Base-by-base conservation (phyloP, 345 rosid species). In the Draba incana region DNA sequence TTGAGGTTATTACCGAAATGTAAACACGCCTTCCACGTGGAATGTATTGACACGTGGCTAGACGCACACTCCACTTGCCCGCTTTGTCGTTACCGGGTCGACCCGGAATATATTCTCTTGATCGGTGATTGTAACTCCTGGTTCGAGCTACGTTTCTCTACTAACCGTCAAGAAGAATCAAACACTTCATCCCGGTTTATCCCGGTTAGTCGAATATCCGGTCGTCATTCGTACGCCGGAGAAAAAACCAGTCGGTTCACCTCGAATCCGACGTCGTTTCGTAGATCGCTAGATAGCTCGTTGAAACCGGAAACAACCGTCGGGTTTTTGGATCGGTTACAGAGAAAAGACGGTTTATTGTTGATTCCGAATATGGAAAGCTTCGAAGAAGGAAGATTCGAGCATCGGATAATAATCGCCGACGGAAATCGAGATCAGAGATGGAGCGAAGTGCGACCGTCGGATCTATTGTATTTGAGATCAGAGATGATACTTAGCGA, bases 41-140 rank as follows among this genome's bases (percentile, higher is more conserved):
- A 92, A 57, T 90, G 98, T 58, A 90, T 92, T 23, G 98, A 90
- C 68, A 90, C 96, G 25, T 92, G 98, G 98, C 97, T 92, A 9
- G 98, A 92, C 63, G 91, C 86, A 1, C 98, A 90, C 54, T 92
- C 97, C 28, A 90, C 97, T 11, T 92, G 98, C 57, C 98, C 98
- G 39, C 96, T 92, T 33, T 92, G 98, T 66, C 89, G 98, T 24
- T 82, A 77, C 83, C 86, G 93, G 39, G 97, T 92, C 57, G 88
- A 92, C 77, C 96, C 96, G 4, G 98, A 92, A 78, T 97, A 92
- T 63, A 70, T 92, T 35, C 88, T 90, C 47, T 65, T 92, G 63
- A 70, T 83, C 33, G 77, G 74, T 16, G 84, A 78, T n/a, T 68
- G 66, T 72, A 50, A 64, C 23, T 75, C 70, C 24, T 67, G 76